A percentile compares a stretch with the other conserved stretches of the same genome.
phyloP scores from a whole-genome alignment of 495 filamentous ascomycete genomes.

The Xylaria sp. region DNA sequence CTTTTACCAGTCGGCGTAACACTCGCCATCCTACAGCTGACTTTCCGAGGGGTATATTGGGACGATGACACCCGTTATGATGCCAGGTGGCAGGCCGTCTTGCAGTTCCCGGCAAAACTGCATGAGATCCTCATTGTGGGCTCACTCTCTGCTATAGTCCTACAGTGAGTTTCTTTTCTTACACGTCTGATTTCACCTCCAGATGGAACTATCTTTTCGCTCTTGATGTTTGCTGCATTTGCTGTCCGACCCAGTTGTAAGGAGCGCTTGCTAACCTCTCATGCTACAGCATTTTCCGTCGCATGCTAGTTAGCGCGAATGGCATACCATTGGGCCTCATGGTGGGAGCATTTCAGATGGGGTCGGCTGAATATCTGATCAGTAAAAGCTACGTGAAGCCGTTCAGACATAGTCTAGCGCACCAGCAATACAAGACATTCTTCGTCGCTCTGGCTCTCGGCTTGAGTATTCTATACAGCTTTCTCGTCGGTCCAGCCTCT shows the following conservation, averaged over 20 bases:
- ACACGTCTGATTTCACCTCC: background rate
- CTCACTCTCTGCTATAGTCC: conserved; percentile 20
- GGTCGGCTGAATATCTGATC: conserved; percentile 24
- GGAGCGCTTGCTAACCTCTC: background rate
- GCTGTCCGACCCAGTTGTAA: background rate
- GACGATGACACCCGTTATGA: background rate
- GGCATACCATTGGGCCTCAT: conserved; percentile 24
- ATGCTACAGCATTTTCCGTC: conserved; percentile 11
- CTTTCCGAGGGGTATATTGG: conserved; percentile 1
- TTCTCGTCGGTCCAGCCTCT: conserved; percentile 22
- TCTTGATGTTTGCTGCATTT: too few species aligned
- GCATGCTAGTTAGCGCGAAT: conserved; percentile 15
- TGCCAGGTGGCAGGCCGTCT: background rate
- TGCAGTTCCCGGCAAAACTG: conserved; percentile 27
- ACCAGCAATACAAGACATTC: background rate
- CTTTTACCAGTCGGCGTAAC: background rate
- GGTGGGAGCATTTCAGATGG: conserved; percentile 24
- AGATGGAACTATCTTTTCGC: background rate
- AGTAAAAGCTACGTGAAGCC: conserved; percentile 15
- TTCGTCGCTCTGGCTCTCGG: conserved; percentile 16
- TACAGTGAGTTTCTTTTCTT: conserved; percentile 20
- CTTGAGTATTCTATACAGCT: background rate
- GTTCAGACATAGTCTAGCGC: background rate
- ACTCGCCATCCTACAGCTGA: background rate
- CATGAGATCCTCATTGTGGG: conserved; percentile 28